A percentile compares a stretch with the other conserved stretches of the same genome.
Conservation (phyloP, 2,329 filamentous ascomycete species). For the Tolypocladium pustulatum region DNA sequence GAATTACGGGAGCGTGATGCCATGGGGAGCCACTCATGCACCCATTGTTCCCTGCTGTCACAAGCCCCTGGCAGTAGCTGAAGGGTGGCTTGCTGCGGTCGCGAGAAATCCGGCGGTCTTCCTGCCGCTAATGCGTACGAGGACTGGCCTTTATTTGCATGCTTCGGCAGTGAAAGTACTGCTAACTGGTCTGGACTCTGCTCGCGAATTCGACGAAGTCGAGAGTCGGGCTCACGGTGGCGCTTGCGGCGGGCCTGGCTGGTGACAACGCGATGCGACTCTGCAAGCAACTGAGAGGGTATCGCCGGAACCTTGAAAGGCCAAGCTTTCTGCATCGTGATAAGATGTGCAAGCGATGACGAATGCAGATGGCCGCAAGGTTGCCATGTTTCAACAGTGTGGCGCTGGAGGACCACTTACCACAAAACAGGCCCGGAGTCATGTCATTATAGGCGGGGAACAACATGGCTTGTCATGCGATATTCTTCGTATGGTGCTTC, state of each 20-base stretch:
- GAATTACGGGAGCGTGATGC: neutral
- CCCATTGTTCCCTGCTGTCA: neutral
- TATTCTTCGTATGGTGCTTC: neutral
- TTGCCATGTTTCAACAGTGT: neutral
- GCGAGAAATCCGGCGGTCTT: neutral
- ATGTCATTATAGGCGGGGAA: neutral
- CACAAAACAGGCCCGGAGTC: neutral
- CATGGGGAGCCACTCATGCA: neutral
- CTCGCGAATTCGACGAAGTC: neutral
- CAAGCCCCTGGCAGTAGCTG: neutral
- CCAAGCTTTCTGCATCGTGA: neutral
- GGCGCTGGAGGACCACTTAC: neutral
- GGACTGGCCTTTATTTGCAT: neutral
- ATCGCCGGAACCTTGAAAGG: neutral
- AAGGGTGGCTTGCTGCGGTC: neutral
- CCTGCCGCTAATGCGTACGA: neutral
- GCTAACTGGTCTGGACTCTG: no score
- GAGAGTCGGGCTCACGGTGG: neutral
- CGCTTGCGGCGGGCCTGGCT: neutral
- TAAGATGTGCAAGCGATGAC: neutral
- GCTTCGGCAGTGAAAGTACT: neutral
- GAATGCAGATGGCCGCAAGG: neutral
- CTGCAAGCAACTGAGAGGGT: neutral
- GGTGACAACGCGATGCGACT: neutral
- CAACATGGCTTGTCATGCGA: neutral